Evolutionary conservation across 1,284 basidiomycete genomes (phyloP).

Genomic region (Coriolopsis trogii): DNA sequence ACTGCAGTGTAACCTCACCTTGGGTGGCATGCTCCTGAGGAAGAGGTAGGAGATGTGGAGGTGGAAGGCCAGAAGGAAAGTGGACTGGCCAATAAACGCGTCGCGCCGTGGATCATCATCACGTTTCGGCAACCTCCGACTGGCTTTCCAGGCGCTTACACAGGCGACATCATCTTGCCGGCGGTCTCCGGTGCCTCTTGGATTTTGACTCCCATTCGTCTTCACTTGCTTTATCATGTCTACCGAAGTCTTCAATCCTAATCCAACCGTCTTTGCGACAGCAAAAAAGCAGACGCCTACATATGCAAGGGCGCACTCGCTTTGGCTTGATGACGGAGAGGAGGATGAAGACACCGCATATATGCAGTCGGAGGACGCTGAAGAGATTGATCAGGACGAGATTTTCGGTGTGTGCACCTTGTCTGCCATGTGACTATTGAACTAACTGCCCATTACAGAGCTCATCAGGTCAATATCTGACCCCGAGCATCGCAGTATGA

Average conservation of each 20-base stretch:
- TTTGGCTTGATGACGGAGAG: slow-evolving; percentile 39
- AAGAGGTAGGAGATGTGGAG: not conserved
- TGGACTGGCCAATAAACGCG: slow-evolving; percentile 1
- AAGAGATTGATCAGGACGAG: slow-evolving; percentile 56
- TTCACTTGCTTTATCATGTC: too few species aligned
- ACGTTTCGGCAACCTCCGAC: slow-evolving; percentile 19
- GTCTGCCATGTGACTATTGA: not conserved
- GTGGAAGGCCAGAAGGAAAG: slow-evolving; percentile 1
- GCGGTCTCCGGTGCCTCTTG: slow-evolving; percentile 5
- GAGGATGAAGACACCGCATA: slow-evolving; percentile 31
- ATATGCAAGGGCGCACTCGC: slow-evolving; percentile 31
- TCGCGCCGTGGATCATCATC: slow-evolving; percentile 3
- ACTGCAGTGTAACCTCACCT: too few species aligned
- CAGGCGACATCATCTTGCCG: not conserved
- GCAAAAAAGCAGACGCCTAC: slow-evolving; percentile 23
- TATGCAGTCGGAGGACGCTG: slow-evolving; percentile 34
- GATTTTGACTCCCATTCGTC: not conserved
- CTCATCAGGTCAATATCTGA: slow-evolving; percentile 93
- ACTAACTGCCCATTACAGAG: slow-evolving; percentile 50
- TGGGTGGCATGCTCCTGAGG: slow-evolving; percentile 11
- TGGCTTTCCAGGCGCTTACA: slow-evolving; percentile 3
- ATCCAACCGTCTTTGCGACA: slow-evolving; percentile 39
- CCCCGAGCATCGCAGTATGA: slow-evolving; percentile 94
- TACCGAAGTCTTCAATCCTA: slow-evolving; percentile 40
- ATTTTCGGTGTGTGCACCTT: slow-evolving; percentile 51